Evolutionary conservation across 2,329 filamentous ascomycete genomes (phyloP).

Genomic region (Diaporthe longicolla): DNA sequence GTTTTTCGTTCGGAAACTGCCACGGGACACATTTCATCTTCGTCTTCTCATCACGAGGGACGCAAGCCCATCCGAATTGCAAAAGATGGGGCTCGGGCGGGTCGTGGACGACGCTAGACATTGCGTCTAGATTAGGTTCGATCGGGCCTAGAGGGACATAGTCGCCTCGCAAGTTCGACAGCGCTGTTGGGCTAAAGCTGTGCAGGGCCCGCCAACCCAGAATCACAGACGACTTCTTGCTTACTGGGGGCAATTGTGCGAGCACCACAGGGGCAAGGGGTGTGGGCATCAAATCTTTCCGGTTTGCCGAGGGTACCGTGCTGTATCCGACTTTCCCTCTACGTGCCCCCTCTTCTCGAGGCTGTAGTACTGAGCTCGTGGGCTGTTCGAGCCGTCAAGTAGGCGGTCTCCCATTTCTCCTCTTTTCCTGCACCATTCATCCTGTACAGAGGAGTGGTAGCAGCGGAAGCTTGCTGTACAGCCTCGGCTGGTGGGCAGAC

Average conservation of each 20-base stretch:
- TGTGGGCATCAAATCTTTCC: background rate
- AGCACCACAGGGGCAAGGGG: constrained; percentile 18
- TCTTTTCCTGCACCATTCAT: background rate
- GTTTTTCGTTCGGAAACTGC: background rate
- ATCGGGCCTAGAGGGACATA: constrained; percentile 13
- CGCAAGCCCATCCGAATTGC: constrained; percentile 24
- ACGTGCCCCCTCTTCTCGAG: background rate
- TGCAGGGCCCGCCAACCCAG: constrained; percentile 10
- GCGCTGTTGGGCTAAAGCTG: constrained; percentile 6
- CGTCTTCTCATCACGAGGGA: constrained; percentile 23
- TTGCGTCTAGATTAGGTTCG: constrained; percentile 35
- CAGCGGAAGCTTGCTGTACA: constrained; percentile 38
- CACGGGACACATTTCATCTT: constrained; percentile 17
- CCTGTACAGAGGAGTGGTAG: constrained; percentile 3
- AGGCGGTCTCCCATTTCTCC: constrained; percentile 15
- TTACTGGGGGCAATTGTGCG: constrained; percentile 8
- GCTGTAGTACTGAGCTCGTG: background rate
- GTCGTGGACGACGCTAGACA: constrained; percentile 17
- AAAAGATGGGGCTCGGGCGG: constrained; percentile 25
- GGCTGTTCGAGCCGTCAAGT: constrained; percentile 8
- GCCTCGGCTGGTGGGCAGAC: constrained; percentile 34
- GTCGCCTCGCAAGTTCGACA: constrained; percentile 13
- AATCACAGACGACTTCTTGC: background rate
- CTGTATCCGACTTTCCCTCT: background rate
- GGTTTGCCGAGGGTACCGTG: constrained; percentile 15